Base-by-base conservation (phyloP, 345 rosid species). In the Dovyalis caffra region DNA sequence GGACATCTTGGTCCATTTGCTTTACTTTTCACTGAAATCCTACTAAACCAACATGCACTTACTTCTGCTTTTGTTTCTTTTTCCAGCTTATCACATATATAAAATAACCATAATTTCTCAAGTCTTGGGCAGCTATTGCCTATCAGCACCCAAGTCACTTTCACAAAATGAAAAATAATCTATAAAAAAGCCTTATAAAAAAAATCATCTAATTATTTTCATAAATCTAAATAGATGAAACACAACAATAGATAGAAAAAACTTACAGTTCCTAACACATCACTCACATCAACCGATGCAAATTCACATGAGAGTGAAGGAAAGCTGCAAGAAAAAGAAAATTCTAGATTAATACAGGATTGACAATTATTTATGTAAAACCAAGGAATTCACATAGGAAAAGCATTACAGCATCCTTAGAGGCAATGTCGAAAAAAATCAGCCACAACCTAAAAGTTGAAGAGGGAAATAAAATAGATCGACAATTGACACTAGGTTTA, bases 241-340 rank as follows among this genome's bases (percentile, higher is more conserved):
- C 23, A 18, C n/a, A 62, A 7, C 5, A 29, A 3, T 32, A 64
- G 67, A n/a, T n/a, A 56, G 28, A 56, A 56, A 78, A 70, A 81
- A 88, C 99, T 96, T 91, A 96, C 98, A 80, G 99, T 93, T 88
- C 99, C 99, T 86, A 96, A 80, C 76, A 92, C 91, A 12, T 96
- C 98, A 76, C 91, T 92, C 86, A 96, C 95, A 67, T 92, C 99
- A 68, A 96, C 87, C 7, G 99, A 82, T 73, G 97, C 98, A 82
- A 96, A 96, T 86, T 96, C 99, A 78, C 99, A 96, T 58, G 99
- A 96, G 58, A 96, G 97, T 38, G 95, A 81, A 14, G 99, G 98
- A 87, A 96, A 96, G 85, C 99, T 96, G 79, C 87, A 83, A 51
- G 58, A 76, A 79, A 74, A 71, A 8, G 64, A 71, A 31, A 75